Evolutionary conservation across 163 green algal genomes (phyloP).

Genomic region (Scenedesmus sp.): DNA sequence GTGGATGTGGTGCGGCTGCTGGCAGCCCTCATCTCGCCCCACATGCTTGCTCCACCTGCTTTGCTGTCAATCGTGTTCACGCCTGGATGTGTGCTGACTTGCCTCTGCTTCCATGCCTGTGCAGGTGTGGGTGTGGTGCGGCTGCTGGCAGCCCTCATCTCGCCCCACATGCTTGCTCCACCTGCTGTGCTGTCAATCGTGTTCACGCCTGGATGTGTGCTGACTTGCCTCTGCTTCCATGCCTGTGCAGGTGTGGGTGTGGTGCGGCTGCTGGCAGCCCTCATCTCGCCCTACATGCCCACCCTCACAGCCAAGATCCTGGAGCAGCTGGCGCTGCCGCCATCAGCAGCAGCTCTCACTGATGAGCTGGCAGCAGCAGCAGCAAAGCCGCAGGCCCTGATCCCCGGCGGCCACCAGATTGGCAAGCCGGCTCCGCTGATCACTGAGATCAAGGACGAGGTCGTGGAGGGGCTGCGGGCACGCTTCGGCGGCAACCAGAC

Average conservation of each 20-base stretch:
- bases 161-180: slow-evolving; percentile 95
- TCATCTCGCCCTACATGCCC: slow-evolving; percentile 95
- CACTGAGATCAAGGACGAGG: slow-evolving; percentile 88
- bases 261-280: slow-evolving; percentile 84
- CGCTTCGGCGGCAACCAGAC: slow-evolving; percentile 80
- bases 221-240: not conserved
- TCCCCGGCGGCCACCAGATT: slow-evolving; percentile 84
- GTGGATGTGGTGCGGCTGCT: slow-evolving; percentile 88
- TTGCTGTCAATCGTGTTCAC: not conserved
- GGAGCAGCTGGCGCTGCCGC: slow-evolving; percentile 72
- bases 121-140: slow-evolving; percentile 84
- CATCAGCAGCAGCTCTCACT: slow-evolving; percentile 61
- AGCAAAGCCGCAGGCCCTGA: slow-evolving; percentile 61
- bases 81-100: not conserved
- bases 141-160: slow-evolving; percentile 87
- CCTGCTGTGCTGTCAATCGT: too few relatives aligned
- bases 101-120: not conserved
- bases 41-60: slow-evolving; percentile 69
- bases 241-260: slow-evolving; percentile 78
- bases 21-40: slow-evolving; percentile 88
- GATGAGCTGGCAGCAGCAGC: slow-evolving; percentile 70
- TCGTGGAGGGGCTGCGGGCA: slow-evolving; percentile 71
- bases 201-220: slow-evolving; percentile 68
- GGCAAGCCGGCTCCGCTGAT: slow-evolving; percentile 87
- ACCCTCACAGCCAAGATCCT: slow-evolving; percentile 79